Percentiles rank a stretch among this genome's conserved stretches.
Evolutionary conservation across 768 basidiomycete genomes (phyloP).

Genomic region (Tremella mesenterica): DNA sequence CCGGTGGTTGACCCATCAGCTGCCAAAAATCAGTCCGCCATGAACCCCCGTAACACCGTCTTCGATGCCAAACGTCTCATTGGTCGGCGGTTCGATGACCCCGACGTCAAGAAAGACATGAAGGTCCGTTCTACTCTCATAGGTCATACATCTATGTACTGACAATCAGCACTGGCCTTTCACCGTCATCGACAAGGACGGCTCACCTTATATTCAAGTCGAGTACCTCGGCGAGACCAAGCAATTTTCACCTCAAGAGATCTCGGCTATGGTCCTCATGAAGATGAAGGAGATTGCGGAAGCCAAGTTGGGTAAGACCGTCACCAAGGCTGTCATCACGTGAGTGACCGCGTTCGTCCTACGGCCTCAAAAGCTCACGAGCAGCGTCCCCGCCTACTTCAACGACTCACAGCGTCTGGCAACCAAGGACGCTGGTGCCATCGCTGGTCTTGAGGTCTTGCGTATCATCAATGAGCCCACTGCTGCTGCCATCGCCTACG

Average conservation of each 20-base stretch:
- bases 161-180: constrained; percentile 99
- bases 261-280: constrained; percentile 98
- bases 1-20: constrained; percentile 7
- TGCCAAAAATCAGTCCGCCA: constrained; percentile 80
- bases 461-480: constrained; percentile 99
- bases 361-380: constrained; percentile 6
- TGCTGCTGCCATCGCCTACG: constrained; percentile 97
- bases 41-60: constrained; percentile 99
- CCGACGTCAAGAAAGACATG: constrained; percentile 51
- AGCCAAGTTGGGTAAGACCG: constrained; percentile 95
- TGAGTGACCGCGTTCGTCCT: constrained; percentile 47
- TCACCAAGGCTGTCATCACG: constrained; percentile 99
- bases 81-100: constrained; percentile 83
- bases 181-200: constrained; percentile 89
- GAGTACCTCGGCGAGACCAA: constrained; percentile 91
- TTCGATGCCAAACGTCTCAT: constrained; percentile 99
- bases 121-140: no score
- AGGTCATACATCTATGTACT: constrained; percentile 18
- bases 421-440: constrained; percentile 97
- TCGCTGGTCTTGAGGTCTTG: constrained; percentile 96
- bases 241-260: constrained; percentile 95
- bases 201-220: constrained; percentile 89
- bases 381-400: constrained; percentile 91
- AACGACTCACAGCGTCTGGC: constrained; percentile 99
- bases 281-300: constrained; percentile 99